These are phyloP conservation scores for Podaxis sp. DNA, from an alignment of 768 basidiomycete species.

Conservation along the genomic window DNA sequence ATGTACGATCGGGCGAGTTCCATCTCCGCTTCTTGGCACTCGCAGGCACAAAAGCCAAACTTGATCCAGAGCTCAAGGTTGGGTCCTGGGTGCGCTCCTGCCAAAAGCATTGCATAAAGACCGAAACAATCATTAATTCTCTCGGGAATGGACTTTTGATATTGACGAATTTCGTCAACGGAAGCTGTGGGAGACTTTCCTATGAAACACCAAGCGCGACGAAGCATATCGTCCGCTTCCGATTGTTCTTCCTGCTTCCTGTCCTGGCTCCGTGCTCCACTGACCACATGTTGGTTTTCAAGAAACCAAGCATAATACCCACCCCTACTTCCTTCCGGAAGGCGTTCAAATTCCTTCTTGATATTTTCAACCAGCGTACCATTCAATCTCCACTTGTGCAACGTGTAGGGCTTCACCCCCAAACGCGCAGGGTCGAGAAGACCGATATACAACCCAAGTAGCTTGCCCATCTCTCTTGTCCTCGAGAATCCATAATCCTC, in stretches of 20 bases:
- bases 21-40: constrained; percentile 5
- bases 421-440: constrained; percentile 20
- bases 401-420: constrained; percentile 23
- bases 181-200: not conserved
- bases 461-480: constrained; percentile 18
- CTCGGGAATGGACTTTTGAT: not conserved
- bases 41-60: constrained; percentile 26
- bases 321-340: constrained; percentile 26
- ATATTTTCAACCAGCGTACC: constrained; percentile 35
- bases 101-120: not conserved
- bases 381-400: constrained; percentile 31
- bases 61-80: constrained; percentile 18
- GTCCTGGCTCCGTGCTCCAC: not conserved
- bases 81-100: constrained; percentile 17
- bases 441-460: constrained; percentile 33
- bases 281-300: constrained; percentile 31
- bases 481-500: constrained; percentile 35
- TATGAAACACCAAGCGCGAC: not conserved
- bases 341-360: constrained; percentile 24
- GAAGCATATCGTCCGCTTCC: not conserved
- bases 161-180: not conserved
- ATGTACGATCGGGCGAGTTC: constrained; percentile 21
- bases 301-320: constrained; percentile 38
- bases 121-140: not conserved
- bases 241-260: not conserved